Evolutionary conservation across 331 rosid genomes (phyloP).

Genomic region (Malus hybrid): DNA sequence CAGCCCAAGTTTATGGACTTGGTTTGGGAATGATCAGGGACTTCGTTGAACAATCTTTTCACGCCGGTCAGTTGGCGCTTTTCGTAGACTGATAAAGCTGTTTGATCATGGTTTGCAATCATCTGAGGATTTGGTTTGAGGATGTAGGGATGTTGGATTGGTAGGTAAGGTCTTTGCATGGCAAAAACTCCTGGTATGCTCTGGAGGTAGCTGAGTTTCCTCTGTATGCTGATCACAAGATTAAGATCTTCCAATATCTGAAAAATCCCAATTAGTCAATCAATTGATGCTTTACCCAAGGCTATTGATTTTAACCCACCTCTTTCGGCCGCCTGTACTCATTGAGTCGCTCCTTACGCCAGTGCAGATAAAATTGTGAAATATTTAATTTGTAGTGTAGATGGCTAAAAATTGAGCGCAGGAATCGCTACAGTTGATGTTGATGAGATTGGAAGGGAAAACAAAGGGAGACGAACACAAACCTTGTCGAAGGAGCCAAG

Average conservation of each 20-base stretch:
- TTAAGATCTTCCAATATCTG: conserved; percentile 73
- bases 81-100: conserved; percentile 21
- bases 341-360: not conserved
- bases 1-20: conserved; percentile 60
- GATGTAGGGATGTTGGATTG: conserved; percentile 51
- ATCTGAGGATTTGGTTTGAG: conserved; percentile 42
- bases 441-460: not conserved
- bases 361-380: not conserved
- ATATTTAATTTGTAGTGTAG: not conserved
- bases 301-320: not conserved
- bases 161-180: conserved; percentile 69
- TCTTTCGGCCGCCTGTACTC: not conserved
- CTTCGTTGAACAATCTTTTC: conserved; percentile 44
- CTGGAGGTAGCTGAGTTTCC: conserved; percentile 69
- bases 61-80: conserved; percentile 24
- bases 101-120: conserved; percentile 31
- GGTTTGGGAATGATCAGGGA: conserved; percentile 29
- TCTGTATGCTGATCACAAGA: conserved; percentile 53
- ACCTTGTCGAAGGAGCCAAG: conserved; percentile 87
- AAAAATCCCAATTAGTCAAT: not conserved
- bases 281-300: not conserved
- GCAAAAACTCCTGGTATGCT: conserved; percentile 69
- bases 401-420: not conserved
- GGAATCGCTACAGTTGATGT: not conserved
- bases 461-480: not conserved